Percentiles rank a stretch among this genome's conserved stretches.
Conservation (phyloP, 192 early-diverging fungal genomes). For the Pilobolus umbonatus region DNA sequence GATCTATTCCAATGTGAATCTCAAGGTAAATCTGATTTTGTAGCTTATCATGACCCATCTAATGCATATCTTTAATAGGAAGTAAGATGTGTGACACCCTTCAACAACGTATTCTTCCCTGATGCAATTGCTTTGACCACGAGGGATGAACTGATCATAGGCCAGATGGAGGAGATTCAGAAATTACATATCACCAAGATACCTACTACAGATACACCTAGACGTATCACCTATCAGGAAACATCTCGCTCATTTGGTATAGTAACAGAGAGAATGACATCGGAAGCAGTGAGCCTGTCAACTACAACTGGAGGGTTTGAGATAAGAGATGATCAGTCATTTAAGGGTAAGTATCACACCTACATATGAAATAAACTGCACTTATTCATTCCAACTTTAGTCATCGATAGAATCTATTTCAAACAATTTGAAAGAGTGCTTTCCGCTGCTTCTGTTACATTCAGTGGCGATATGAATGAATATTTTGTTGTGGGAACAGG, state of each 20-base stretch:
- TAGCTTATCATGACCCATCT: background rate
- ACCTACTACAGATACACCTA: conserved; percentile 61
- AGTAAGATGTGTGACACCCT: conserved; percentile 58
- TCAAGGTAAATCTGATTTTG: conserved; percentile 54
- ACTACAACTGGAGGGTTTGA: conserved; percentile 25
- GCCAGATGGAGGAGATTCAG: conserved; percentile 79
- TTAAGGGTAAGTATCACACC: conserved; percentile 53
- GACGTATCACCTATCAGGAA: conserved; percentile 66
- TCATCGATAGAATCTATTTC: conserved; percentile 43
- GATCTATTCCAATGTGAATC: conserved; percentile 82
- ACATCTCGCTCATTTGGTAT: conserved; percentile 58
- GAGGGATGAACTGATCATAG: conserved; percentile 62
- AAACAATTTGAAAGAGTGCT: conserved; percentile 33
- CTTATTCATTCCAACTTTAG: conserved; percentile 21
- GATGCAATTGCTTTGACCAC: conserved; percentile 67
- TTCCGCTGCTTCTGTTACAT: conserved; percentile 39
- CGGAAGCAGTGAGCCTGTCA: background rate
- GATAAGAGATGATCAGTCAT: conserved; percentile 71
- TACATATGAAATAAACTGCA: background rate
- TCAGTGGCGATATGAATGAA: conserved; percentile 38
- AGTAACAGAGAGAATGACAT: conserved; percentile 45
- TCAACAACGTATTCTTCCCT: conserved; percentile 50
- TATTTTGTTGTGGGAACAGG: conserved; percentile 72
- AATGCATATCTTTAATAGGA: no score
- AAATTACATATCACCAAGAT: conserved; percentile 83